Conservation (phyloP, 2,329 filamentous ascomycete genomes). For the Hymenoscyphus repandus region DNA sequence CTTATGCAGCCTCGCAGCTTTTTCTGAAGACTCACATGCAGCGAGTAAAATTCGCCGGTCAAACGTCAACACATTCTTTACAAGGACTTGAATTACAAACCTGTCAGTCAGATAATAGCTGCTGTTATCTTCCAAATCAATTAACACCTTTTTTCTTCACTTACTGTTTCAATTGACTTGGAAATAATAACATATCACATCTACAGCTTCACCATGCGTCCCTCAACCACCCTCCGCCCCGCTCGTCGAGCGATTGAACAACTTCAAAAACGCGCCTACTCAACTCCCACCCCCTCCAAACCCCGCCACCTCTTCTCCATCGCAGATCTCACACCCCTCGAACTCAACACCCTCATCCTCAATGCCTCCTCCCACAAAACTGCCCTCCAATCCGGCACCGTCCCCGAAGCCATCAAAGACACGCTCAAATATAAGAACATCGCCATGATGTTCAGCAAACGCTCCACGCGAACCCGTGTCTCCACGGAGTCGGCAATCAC, state of each 20-base stretch:
- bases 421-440: slow-evolving; percentile 72
- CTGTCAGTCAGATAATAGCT: not conserved
- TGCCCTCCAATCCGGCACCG: slow-evolving; percentile 64
- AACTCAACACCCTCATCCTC: slow-evolving; percentile 76
- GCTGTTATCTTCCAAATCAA: not conserved
- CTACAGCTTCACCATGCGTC: slow-evolving; percentile 12
- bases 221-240: slow-evolving; percentile 19
- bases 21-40: slow-evolving; percentile 10
- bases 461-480: slow-evolving; percentile 86
- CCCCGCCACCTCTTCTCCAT: slow-evolving; percentile 91
- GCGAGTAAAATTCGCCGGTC: slow-evolving; percentile 3
- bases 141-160: not conserved
- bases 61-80: not conserved
- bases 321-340: slow-evolving; percentile 71
- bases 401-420: slow-evolving; percentile 53
- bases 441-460: slow-evolving; percentile 95
- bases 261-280: slow-evolving; percentile 20
- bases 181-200: not conserved
- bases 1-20: slow-evolving; percentile 6
- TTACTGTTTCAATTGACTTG: not conserved
- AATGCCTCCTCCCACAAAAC: slow-evolving; percentile 76
- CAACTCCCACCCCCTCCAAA: slow-evolving; percentile 42
- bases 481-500: slow-evolving; percentile 88
- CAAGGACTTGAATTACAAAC: not conserved
- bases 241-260: slow-evolving; percentile 21